Conservation (phyloP, 176 grass and related monocot genomes). For the Carex pumila region DNA sequence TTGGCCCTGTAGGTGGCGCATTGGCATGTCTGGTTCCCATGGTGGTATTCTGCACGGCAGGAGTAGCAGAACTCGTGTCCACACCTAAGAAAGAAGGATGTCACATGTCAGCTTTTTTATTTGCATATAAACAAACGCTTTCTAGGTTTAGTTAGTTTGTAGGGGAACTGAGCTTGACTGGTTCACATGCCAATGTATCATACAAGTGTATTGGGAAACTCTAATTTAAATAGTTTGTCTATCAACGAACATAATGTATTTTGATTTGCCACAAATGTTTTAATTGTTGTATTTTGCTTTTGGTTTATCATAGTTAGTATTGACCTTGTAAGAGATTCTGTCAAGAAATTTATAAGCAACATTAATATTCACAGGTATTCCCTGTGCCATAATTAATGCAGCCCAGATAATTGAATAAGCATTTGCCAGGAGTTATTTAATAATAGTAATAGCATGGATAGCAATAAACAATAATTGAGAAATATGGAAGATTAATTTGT, state of each 20-base stretch:
- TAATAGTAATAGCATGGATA: not conserved
- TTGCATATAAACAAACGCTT: not conserved
- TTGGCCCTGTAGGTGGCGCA: conserved; percentile 67
- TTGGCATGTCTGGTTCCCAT: conserved; percentile 74
- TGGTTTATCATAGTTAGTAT: not conserved
- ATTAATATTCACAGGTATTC: not conserved
- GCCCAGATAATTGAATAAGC: not conserved
- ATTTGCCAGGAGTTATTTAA: not conserved
- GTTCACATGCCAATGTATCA: not conserved
- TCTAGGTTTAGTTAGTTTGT: not conserved
- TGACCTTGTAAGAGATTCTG: not conserved
- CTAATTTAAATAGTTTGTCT: not conserved
- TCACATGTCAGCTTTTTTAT: not conserved
- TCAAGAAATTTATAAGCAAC: not conserved
- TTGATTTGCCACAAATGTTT: not conserved
- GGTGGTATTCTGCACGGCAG: conserved; percentile 64
- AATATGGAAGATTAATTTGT: not conserved
- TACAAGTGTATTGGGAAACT: not conserved
- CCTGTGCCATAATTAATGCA: not conserved
- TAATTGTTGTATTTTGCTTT: not conserved
- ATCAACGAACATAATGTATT: not conserved
- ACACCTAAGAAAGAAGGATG: conserved; percentile 50
- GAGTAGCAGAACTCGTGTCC: conserved; percentile 97
- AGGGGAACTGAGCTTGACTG: not conserved
- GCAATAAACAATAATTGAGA: not conserved